A percentile compares a stretch with the other conserved stretches of the same genome.
Conservation (phyloP, 768 basidiomycete species). For the Agaricus blazei region DNA sequence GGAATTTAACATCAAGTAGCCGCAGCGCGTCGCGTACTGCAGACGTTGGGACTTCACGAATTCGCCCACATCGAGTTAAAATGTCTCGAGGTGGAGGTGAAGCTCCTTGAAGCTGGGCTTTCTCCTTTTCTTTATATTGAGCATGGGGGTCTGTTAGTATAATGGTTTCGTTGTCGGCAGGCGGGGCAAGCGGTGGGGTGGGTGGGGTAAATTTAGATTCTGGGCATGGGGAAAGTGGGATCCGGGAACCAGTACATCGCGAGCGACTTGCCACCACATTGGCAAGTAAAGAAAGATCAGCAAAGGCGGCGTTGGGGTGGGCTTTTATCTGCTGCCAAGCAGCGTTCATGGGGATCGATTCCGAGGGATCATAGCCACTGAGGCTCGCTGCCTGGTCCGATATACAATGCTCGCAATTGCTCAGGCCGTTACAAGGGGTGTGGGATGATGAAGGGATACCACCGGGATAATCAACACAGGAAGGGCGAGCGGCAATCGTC, state of each 20-base stretch:
- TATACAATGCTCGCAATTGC: slow-evolving; percentile 21
- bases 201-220: slow-evolving; percentile 17
- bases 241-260: slow-evolving; percentile 66
- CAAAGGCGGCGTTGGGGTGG: slow-evolving; percentile 84
- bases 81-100: slow-evolving; percentile 44
- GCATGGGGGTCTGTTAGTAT: slow-evolving; percentile 52
- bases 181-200: slow-evolving; percentile 11
- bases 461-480: slow-evolving; percentile 55
- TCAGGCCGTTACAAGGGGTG: slow-evolving; percentile 18
- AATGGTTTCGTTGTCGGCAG: slow-evolving; percentile 22
- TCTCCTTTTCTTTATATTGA: slow-evolving; percentile 37
- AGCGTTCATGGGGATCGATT: slow-evolving; percentile 72
- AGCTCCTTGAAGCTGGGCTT: slow-evolving; percentile 25
- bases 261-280: slow-evolving; percentile 85
- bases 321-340: slow-evolving; percentile 84
- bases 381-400: slow-evolving; percentile 14
- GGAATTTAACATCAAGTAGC: slow-evolving; percentile 63
- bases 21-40: slow-evolving; percentile 73
- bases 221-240: slow-evolving; percentile 44
- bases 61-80: slow-evolving; percentile 56
- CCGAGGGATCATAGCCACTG: slow-evolving; percentile 20
- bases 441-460: slow-evolving; percentile 12
- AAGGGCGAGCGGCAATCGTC: slow-evolving; percentile 44
- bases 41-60: slow-evolving; percentile 67
- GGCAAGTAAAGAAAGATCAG: slow-evolving; percentile 78